Conservation (phyloP, 2,329 filamentous ascomycete species). For the Botrytis tulipae region DNA sequence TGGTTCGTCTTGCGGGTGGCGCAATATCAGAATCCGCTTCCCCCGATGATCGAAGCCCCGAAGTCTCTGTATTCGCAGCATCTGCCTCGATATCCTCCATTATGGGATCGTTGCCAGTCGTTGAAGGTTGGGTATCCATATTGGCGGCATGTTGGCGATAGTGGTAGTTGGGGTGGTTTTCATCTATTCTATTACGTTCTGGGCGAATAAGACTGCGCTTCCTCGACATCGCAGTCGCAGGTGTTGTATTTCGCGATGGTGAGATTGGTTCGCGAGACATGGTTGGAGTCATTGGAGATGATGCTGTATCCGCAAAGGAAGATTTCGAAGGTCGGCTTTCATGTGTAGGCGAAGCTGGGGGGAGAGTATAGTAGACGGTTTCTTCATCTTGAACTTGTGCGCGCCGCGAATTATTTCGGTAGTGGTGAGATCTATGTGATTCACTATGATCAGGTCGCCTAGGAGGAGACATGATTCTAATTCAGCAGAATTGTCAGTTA, state of each 20-base stretch:
- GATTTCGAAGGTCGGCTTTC: slow-evolving; percentile 56
- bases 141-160: slow-evolving; percentile 93
- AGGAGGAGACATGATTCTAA: slow-evolving; percentile 57
- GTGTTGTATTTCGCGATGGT: slow-evolving; percentile 26
- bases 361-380: slow-evolving; percentile 45
- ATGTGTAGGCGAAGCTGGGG: slow-evolving; percentile 38
- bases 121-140: slow-evolving; percentile 86
- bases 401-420: slow-evolving; percentile 66
- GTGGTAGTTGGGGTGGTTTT: slow-evolving; percentile 89
- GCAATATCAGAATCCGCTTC: slow-evolving; percentile 35
- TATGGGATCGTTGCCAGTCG: slow-evolving; percentile 88
- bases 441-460: slow-evolving; percentile 47
- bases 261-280: slow-evolving; percentile 49
- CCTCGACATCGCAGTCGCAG: slow-evolving; percentile 50
- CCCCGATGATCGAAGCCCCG: slow-evolving; percentile 36
- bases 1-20: slow-evolving; percentile 30
- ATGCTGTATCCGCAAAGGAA: slow-evolving; percentile 58
- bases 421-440: slow-evolving; percentile 60
- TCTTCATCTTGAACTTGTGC: slow-evolving; percentile 68
- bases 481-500: slow-evolving; percentile 1
- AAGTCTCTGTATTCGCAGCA: slow-evolving; percentile 34
- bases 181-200: slow-evolving; percentile 81
- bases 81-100: slow-evolving; percentile 70
- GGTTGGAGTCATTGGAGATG: slow-evolving; percentile 47
- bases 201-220: slow-evolving; percentile 89